Percentiles rank a stretch among this genome's conserved stretches.
These are phyloP conservation scores for Puccinia triticina DNA, from an alignment of 1,284 basidiomycete genomes.

Conservation along the genomic window DNA sequence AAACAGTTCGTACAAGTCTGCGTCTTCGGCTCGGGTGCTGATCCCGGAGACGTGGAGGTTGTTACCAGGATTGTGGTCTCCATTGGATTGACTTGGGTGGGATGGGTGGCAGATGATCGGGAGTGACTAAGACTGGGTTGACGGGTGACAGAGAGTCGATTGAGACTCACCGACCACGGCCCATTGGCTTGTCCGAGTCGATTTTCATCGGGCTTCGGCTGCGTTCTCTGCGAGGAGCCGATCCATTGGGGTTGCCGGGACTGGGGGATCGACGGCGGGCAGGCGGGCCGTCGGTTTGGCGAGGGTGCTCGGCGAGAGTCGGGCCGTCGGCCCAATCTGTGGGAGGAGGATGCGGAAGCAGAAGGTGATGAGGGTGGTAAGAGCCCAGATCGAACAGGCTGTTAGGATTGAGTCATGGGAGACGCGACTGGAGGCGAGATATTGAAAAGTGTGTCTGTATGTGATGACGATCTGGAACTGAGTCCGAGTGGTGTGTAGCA, in stretches of 20 bases:
- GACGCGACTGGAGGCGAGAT: constrained; percentile 7
- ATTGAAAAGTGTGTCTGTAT: too few species aligned
- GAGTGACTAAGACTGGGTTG: not conserved
- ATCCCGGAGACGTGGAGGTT: constrained; percentile 94
- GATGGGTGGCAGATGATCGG: not conserved
- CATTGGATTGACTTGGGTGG: constrained; percentile 60
- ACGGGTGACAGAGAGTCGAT: not conserved
- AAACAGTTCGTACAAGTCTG: constrained; percentile 84
- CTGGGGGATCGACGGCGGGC: constrained; percentile 24
- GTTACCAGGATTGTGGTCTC: constrained; percentile 78
- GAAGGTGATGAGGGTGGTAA: constrained; percentile 9
- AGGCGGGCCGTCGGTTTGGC: not conserved
- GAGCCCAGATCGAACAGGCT: constrained; percentile 13
- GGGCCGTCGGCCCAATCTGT: constrained; percentile 51
- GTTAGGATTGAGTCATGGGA: not conserved
- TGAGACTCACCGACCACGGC: constrained; percentile 47
- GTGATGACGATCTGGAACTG: not conserved
- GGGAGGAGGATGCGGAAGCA: not conserved
- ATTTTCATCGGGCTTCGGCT: constrained; percentile 43
- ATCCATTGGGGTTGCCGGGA: not conserved
- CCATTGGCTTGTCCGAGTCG: not conserved
- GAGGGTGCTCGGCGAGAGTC: constrained; percentile 5
- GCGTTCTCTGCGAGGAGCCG: constrained; percentile 9
- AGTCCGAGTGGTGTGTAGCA: not conserved
- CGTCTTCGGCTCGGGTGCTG: constrained; percentile 75